Evolutionary conservation across 306 rosid genomes (phyloP), one percentile per base, ranked within the genome.

Genomic region (Cicer chorassanicum): DNA sequence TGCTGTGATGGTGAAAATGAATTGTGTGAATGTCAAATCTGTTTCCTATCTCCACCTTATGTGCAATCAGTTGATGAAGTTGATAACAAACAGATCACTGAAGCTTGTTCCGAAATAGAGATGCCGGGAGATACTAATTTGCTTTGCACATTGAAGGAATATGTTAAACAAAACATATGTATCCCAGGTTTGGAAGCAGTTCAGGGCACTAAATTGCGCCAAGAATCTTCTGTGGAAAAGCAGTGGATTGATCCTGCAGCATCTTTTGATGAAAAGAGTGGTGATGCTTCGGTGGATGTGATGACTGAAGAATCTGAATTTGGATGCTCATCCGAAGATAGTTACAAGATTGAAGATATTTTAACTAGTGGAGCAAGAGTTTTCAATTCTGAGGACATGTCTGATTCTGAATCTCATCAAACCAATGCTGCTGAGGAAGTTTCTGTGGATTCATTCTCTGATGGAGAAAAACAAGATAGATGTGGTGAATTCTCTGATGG

Each of bases 121-220:
- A 44, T 61, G 57, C 78, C 63, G 6, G 68, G 40, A 40, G 87
- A 83, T 65, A 70, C 82, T 70, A 77, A 60, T 70, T 65, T 80
- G 68, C 21, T 68, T 49, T 70, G 83, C 80, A 69, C 83, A n/a
- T 74, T 74, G 80, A 45, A 64, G 40, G 83, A 80, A 41, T 83
- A 61, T 68, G 61, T 81, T 77, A 72, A 39, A 42, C 63, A 81
- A 1, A 78, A 46, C 76, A 34, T 74, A 12, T 79, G 84, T 55
- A 65, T 75, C 10, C 82, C 74, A 1, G 80, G 75, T 40, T 72
- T 65, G 81, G 80, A 77, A 77, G 78, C 78, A 50, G 74, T 78
- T 66, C 75, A 75, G 53, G 79, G 68, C 61, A 49, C 81, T 66
- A 74, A 65, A 14, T 44, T 71, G 40, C 55, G 42, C 77, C 73